Evolutionary conservation across 2,329 filamentous ascomycete genomes (phyloP).

Genomic region (Fusarium sp.): DNA sequence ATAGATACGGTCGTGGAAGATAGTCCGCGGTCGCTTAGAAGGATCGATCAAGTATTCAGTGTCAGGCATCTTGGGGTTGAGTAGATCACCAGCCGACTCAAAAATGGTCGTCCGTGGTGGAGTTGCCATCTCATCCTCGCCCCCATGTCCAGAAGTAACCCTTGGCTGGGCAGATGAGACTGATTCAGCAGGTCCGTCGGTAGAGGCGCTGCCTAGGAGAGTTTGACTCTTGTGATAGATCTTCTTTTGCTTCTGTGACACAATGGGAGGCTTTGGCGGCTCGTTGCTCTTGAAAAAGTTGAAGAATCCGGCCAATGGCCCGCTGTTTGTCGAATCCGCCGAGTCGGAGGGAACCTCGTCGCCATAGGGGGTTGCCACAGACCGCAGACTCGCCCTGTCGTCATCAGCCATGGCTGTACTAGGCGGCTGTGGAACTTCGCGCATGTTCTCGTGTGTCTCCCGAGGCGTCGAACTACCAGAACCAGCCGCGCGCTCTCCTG

Average conservation of each 20-base stretch:
- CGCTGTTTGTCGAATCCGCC: slow-evolving; percentile 52
- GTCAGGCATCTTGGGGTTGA: slow-evolving; percentile 88
- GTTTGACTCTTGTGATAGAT: slow-evolving; percentile 86
- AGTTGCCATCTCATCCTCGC: slow-evolving; percentile 64
- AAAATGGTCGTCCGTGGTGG: slow-evolving; percentile 94
- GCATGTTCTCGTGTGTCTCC: slow-evolving; percentile 52
- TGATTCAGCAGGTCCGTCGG: slow-evolving; percentile 8
- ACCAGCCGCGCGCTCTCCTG: slow-evolving; percentile 48
- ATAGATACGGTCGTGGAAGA: slow-evolving; percentile 97
- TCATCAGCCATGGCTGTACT: slow-evolving; percentile 75
- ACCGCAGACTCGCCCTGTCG: slow-evolving; percentile 67
- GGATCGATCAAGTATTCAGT: slow-evolving; percentile 87
- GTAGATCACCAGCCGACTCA: slow-evolving; percentile 90
- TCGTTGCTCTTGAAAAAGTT: slow-evolving; percentile 77
- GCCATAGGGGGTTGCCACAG: slow-evolving; percentile 51
- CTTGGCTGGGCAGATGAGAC: slow-evolving; percentile 43
- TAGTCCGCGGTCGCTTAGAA: slow-evolving; percentile 81
- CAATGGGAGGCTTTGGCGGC: slow-evolving; percentile 58
- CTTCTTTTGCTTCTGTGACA: slow-evolving; percentile 70
- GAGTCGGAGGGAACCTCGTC: slow-evolving; percentile 46
- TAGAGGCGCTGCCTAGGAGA: slow-evolving; percentile 49
- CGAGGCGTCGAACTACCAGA: slow-evolving; percentile 52
- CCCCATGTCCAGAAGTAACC: slow-evolving; percentile 64
- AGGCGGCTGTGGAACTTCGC: slow-evolving; percentile 76
- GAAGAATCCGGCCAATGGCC: slow-evolving; percentile 71